Evolutionary conservation across 108 stramenopile species (phyloP).

Genomic region (Skeletonema marinoi): DNA sequence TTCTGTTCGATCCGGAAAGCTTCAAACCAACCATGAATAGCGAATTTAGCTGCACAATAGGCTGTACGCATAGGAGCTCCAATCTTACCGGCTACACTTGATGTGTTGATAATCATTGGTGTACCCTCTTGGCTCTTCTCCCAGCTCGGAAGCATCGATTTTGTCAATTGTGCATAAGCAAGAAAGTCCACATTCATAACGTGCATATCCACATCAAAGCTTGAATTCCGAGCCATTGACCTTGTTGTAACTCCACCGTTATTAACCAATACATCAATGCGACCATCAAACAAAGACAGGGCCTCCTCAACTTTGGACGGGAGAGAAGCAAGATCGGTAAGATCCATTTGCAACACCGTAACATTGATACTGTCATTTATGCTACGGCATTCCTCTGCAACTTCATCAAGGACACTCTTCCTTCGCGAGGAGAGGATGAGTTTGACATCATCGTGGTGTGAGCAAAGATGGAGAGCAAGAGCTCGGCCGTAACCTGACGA

Average conservation of each 20-base stretch:
- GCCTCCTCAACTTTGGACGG: constrained; percentile 4
- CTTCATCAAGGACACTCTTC: not conserved
- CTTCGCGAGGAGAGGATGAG: constrained; percentile 10
- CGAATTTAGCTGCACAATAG: constrained; percentile 10
- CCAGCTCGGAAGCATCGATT: constrained; percentile 15
- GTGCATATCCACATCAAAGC: constrained; percentile 2
- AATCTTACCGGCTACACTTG: constrained; percentile 9
- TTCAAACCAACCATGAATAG: constrained; percentile 13
- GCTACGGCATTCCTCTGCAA: not conserved
- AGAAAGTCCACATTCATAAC: constrained; percentile 6
- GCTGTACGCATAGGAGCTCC: constrained; percentile 8
- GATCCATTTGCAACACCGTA: constrained; percentile 10
- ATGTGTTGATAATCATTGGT: constrained; percentile 15
- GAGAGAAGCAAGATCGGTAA: not conserved
- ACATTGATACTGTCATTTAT: not conserved
- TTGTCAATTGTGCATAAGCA: constrained; percentile 10
- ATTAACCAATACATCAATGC: constrained; percentile 8
- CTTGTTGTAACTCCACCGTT: constrained; percentile 15
- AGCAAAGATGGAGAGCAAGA: constrained; percentile 9
- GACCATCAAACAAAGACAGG: not conserved
- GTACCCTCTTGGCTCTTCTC: not conserved
- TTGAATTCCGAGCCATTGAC: not conserved
- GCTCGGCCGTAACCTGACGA: constrained; percentile 9
- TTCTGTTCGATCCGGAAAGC: constrained; percentile 12
- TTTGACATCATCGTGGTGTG: constrained; percentile 1